Evolutionary conservation across 1,139 yeast species (phyloP).

Genomic region (Citeromyces hawaiiensis): DNA sequence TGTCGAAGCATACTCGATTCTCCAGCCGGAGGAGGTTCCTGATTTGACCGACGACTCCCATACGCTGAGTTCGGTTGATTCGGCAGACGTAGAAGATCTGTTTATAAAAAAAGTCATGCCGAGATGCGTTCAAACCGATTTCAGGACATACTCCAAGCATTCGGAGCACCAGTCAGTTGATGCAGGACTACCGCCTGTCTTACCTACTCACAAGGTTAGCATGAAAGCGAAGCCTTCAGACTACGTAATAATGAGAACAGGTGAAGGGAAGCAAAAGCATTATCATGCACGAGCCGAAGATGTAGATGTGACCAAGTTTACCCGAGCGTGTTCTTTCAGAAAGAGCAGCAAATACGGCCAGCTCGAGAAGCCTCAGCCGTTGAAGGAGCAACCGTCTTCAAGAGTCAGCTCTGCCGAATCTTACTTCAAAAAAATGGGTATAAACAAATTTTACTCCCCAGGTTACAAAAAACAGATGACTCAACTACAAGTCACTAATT

Average conservation of each 20-base stretch:
- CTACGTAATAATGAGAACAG: background rate
- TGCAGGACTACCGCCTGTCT: background rate
- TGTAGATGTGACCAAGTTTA: background rate
- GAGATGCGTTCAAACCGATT: background rate
- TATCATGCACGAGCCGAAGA: background rate
- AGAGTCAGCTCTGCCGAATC: background rate
- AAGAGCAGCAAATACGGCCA: background rate
- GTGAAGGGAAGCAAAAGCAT: background rate
- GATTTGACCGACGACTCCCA: background rate
- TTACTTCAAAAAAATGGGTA: background rate
- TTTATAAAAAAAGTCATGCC: background rate
- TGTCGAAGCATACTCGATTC: background rate
- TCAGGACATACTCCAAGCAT: background rate
- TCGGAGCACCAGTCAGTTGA: background rate
- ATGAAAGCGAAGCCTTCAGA: background rate
- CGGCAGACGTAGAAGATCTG: background rate
- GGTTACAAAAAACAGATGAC: background rate
- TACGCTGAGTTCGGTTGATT: background rate
- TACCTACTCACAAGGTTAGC: background rate
- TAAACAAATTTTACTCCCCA: background rate
- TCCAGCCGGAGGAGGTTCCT: background rate
- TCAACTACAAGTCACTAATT: background rate
- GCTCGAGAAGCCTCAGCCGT: background rate
- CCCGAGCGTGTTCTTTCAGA: background rate
- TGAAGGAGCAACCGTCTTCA: background rate